A percentile compares a stretch with the other conserved stretches of the same genome.
phyloP scores from a whole-genome alignment of 2,329 filamentous ascomycete species.

The Stemphylium beticola region DNA sequence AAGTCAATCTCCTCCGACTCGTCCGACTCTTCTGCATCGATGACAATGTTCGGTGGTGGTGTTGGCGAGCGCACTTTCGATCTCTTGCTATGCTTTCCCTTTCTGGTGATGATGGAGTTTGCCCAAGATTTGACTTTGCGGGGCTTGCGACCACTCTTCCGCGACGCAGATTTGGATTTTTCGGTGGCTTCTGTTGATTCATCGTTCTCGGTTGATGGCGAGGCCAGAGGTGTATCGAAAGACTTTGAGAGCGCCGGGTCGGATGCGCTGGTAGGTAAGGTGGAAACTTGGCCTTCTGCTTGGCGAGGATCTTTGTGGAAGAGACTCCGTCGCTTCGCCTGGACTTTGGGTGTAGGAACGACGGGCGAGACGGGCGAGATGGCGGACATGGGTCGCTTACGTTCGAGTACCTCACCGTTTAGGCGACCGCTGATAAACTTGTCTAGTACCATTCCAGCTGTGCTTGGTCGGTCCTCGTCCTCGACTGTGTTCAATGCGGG shows the following conservation, averaged over 20 bases:
- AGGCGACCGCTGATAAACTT: constrained; percentile 35
- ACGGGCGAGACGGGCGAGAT: constrained; percentile 30
- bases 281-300: constrained; percentile 45
- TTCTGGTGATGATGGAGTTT: constrained; percentile 69
- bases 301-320: constrained; percentile 59
- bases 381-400: constrained; percentile 48
- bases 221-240: constrained; percentile 33
- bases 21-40: constrained; percentile 42
- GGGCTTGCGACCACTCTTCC: constrained; percentile 61
- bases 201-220: constrained; percentile 34
- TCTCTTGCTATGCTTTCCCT: constrained; percentile 60
- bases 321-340: constrained; percentile 46
- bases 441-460: constrained; percentile 73
- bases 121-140: constrained; percentile 81
- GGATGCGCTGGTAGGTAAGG: constrained; percentile 41
- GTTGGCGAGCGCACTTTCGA: constrained; percentile 48
- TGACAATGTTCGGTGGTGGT: constrained; percentile 32
- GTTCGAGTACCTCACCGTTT: constrained; percentile 31
- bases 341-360: constrained; percentile 14
- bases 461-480: constrained; percentile 64
- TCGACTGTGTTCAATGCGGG: constrained; percentile 51
- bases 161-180: constrained; percentile 50
- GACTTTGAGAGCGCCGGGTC: constrained; percentile 43
- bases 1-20: constrained; percentile 47
- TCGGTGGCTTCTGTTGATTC: constrained; percentile 49